These are phyloP conservation scores for Ogataea nonfermentans DNA, from an alignment of 805 yeast species.

Conservation along the genomic window DNA sequence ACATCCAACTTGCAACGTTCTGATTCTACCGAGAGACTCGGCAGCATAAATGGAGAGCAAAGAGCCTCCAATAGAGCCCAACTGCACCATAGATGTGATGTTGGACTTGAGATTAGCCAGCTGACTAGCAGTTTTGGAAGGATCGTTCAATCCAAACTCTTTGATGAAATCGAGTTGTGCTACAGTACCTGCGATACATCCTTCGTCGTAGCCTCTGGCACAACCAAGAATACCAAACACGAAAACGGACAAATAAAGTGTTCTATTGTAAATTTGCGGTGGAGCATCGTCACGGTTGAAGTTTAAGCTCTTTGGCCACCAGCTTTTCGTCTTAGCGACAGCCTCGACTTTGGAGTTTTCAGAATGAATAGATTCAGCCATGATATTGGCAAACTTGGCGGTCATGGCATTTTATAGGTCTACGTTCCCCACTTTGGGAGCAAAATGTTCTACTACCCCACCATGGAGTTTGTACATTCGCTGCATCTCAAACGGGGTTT, in stretches of 20 bases:
- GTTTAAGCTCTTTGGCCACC: conserved; percentile 4
- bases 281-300: conserved; percentile 17
- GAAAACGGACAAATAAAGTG: conserved; percentile 33
- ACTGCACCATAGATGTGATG: conserved; percentile 57
- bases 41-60: conserved; percentile 46
- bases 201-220: conserved; percentile 60
- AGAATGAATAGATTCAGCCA: conserved; percentile 14
- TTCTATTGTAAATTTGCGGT: conserved; percentile 44
- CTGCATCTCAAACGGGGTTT: too few species aligned
- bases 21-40: conserved; percentile 51
- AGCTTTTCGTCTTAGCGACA: neutral
- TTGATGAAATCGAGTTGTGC: conserved; percentile 42
- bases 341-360: conserved; percentile 16
- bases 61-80: conserved; percentile 51
- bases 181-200: conserved; percentile 45
- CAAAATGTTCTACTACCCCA: too few species aligned
- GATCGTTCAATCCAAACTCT: conserved; percentile 45
- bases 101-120: conserved; percentile 50
- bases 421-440: too few species aligned
- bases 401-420: too few species aligned
- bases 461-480: too few species aligned
- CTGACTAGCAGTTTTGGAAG: conserved; percentile 32
- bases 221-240: conserved; percentile 56
- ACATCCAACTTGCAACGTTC: conserved; percentile 45
- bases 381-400: neutral